Base-by-base conservation (phyloP, 352 stramenopile genomes). In the Globisporangium recalcitrans region DNA sequence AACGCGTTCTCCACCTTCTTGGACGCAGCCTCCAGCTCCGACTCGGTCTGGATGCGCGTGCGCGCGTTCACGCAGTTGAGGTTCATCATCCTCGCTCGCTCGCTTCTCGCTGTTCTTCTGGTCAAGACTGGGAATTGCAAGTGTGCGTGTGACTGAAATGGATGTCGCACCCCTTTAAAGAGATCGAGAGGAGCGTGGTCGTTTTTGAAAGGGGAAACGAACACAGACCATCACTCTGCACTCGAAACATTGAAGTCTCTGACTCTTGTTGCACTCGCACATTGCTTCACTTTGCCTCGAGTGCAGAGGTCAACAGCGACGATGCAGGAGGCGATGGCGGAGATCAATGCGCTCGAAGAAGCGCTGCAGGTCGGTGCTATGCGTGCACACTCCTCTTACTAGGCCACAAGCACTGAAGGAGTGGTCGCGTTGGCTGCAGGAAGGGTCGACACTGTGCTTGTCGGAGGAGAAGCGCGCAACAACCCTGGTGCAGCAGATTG, bases 41-140 rank as follows among this genome's bases (percentile, higher is more conserved):
- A 82, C 60, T 91, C 80, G 58, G 75, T 69, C 63, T 78, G 73
- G 36, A 81, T 65, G 22, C 65, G 68, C 31, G 76, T 60, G 24
- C 82, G 82, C 5, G 78, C 71, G 52, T 72, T 86, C 56, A 88
- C 74, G 68, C 82, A 91, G 69, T 90, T 90, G 48, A 91, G 65
- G 56, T 72, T 83, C 76, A 89, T 85, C 21, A 58, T 69, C 38
- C 4, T 6, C 4, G 21, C 21, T 32, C 29, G 16, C 16, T 38
- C 47, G 24, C 34, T 34, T 48, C 4, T 10, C 5, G 26, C 53
- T 52, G 11, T 49, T 26, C 38, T 55, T 10, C n/a, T 46, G 32
- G n/a, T 60, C 13, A 22, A 31, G 52, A 36, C 6, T 27, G 14
- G n/a, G 44, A 51, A 52, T 21, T 21, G 1, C 11, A 21, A 24